These are phyloP conservation scores for Backusella tarrabulga DNA, from an alignment of 192 early-diverging fungal species.

Conservation along the genomic window DNA sequence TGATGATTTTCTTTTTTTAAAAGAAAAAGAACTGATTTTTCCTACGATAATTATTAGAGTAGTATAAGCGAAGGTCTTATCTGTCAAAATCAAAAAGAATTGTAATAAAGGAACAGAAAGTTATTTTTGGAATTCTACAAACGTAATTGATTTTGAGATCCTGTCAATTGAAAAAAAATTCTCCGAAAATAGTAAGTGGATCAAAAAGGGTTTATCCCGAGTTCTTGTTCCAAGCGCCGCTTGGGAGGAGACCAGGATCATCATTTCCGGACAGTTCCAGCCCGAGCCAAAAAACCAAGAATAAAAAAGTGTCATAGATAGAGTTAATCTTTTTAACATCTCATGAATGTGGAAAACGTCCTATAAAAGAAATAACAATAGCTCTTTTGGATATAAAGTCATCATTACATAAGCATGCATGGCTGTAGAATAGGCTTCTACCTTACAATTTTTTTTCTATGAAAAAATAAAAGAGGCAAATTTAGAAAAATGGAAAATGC, in stretches of 20 bases:
- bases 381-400: too few relatives aligned
- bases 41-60: too few relatives aligned
- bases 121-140: background rate
- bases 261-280: background rate
- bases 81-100: background rate
- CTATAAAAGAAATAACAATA: background rate
- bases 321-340: background rate
- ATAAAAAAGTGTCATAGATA: background rate
- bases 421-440: too few relatives aligned
- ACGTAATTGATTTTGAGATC: background rate
- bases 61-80: background rate
- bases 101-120: background rate
- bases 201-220: background rate
- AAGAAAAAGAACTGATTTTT: background rate
- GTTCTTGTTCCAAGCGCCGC: background rate
- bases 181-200: constrained; percentile 1
- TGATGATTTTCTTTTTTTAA: too few relatives aligned
- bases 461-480: background rate
- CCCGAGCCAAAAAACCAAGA: background rate
- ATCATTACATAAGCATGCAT: too few relatives aligned
- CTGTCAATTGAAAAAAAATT: background rate
- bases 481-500: background rate
- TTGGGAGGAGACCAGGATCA: background rate
- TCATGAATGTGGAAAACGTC: background rate
- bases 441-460: background rate